phyloP scores from a whole-genome alignment of 805 yeast species.

The Pichia insulana region DNA sequence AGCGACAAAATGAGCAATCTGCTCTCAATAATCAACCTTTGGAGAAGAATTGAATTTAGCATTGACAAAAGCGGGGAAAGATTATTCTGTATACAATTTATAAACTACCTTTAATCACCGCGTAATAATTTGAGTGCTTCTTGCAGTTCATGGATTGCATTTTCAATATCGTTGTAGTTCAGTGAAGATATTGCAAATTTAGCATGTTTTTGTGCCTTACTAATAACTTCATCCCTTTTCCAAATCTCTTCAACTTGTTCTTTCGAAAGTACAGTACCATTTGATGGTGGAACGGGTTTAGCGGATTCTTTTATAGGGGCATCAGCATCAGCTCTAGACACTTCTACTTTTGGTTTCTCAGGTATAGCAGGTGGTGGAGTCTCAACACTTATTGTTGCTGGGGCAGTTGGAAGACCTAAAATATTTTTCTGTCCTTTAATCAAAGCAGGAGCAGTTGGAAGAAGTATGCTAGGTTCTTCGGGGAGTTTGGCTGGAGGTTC shows the following conservation, averaged over 20 bases:
- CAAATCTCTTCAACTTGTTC: conserved; percentile 42
- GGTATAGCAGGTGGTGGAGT: conserved; percentile 1
- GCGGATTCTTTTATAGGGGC: conserved; percentile 6
- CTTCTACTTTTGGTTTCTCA: not conserved
- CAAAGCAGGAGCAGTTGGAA: conserved; percentile 25
- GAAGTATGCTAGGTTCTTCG: conserved; percentile 16
- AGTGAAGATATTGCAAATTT: conserved; percentile 73
- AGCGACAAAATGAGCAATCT: too few relatives aligned
- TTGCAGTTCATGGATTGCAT: conserved; percentile 55
- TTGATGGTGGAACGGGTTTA: not conserved
- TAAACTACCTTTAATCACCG: conserved; percentile 4
- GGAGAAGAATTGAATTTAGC: too few relatives aligned
- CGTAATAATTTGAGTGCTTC: conserved; percentile 42
- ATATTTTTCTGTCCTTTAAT: conserved; percentile 26
- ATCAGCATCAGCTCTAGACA: conserved; percentile 3
- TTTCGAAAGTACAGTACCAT: conserved; percentile 11
- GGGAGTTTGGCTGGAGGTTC: conserved; percentile 15
- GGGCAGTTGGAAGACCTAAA: conserved; percentile 23
- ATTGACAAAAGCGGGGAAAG: too few relatives aligned
- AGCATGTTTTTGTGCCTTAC: conserved; percentile 58
- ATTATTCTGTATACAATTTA: too few relatives aligned
- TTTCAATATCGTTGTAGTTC: conserved; percentile 63
- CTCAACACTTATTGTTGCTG: conserved; percentile 3
- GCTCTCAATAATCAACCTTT: too few relatives aligned
- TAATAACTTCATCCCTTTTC: conserved; percentile 45